Evolutionary conservation across 192 early-diverging fungal genomes (phyloP), one percentile per base, ranked within the genome.

Genomic region (Entomortierella parvispora): DNA sequence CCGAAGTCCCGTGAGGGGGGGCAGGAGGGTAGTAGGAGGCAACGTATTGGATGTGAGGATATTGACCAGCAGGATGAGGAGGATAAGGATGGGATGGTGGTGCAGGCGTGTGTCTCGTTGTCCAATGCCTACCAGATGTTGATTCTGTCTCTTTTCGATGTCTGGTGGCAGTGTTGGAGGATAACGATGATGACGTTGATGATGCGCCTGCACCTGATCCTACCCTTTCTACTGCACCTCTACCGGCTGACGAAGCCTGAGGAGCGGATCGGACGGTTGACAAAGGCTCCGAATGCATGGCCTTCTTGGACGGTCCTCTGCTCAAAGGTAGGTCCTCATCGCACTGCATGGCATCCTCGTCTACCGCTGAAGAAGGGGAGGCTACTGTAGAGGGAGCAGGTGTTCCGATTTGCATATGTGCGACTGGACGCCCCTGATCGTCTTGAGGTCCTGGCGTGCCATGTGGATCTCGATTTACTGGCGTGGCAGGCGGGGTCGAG

Each of bases 11-110:
- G 63, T 32, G 50, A 62, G 74, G 40, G 28, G 70, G n/a, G n/a
- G n/a, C n/a, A n/a, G n/a, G 45, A 72, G 74, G 57, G 55, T 64
- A 72, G 70, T 65, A 77, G 61, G 74, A 77, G 48, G 74, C 44
- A 77, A 77, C 65, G 61, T 77, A 77, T 58, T 68, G 65, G 50
- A 65, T 59, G 61, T 77, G 65, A 68, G 65, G 65, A 64, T 68
- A 68, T 64, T 62, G 65, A 57, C 57, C 40, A 58, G 74, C 28
- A 40, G 37, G 7, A 28, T 43, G 54, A 60, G 47, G 33, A 40
- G 51, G 31, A 43, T 58, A 28, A 58, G 74, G 40, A 28, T 43
- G 60, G 61, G 49, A 34, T 31, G 51, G 31, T 31, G 74, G 55
- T 67, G 64, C 52, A 51, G 64, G 58, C 65, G 52, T 51, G 55